Evolutionary conservation across 2,329 filamentous ascomycete species (phyloP).

Genomic region (Hawksworthiomyces lignivorus): DNA sequence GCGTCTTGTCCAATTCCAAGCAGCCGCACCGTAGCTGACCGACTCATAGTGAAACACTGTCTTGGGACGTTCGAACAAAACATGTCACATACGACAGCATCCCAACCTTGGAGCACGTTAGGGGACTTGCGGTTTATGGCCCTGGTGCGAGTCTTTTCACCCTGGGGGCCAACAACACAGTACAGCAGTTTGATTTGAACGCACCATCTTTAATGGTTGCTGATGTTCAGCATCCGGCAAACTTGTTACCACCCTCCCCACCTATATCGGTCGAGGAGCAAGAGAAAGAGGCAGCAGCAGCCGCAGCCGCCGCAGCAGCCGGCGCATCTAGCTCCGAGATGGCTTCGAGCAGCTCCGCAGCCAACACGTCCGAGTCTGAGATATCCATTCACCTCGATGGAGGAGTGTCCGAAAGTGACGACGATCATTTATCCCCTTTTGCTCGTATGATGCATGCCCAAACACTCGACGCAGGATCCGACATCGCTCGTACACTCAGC

Average conservation of each 20-base stretch:
- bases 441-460: slow-evolving; percentile 65
- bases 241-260: slow-evolving; percentile 70
- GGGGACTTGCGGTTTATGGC: slow-evolving; percentile 79
- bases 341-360: slow-evolving; percentile 13
- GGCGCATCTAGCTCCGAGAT: slow-evolving; percentile 2
- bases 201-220: slow-evolving; percentile 72
- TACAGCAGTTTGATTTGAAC: slow-evolving; percentile 93
- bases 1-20: not conserved
- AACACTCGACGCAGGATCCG: slow-evolving; percentile 50
- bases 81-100: slow-evolving; percentile 86
- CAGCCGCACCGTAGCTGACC: slow-evolving; percentile 4
- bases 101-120: slow-evolving; percentile 73
- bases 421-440: slow-evolving; percentile 67
- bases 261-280: slow-evolving; percentile 74
- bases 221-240: slow-evolving; percentile 78
- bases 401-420: slow-evolving; percentile 65
- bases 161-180: slow-evolving; percentile 75
- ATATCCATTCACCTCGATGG: slow-evolving; percentile 49
- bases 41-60: slow-evolving; percentile 66
- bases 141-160: slow-evolving; percentile 90
- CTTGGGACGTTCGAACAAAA: slow-evolving; percentile 98
- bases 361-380: slow-evolving; percentile 47
- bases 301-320: slow-evolving; percentile 7
- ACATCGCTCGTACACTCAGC: slow-evolving; percentile 58
- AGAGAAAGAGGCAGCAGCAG: slow-evolving; percentile 38